Conservation (phyloP, 2,329 filamentous ascomycete genomes). For the Pseudocercospora fijiensis region DNA sequence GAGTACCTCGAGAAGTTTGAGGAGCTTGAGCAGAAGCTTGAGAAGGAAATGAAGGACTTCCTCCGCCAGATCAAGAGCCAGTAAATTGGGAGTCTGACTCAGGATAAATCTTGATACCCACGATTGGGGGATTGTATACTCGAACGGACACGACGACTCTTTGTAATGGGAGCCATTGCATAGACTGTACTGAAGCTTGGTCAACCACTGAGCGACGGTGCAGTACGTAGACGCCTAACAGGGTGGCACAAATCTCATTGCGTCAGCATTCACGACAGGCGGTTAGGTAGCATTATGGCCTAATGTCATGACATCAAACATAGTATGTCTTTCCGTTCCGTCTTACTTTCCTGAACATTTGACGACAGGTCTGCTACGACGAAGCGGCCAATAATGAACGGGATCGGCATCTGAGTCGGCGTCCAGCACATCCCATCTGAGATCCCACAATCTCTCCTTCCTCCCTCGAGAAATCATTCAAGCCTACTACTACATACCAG, state of each 20-base stretch:
- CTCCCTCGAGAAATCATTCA: too few species aligned
- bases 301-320: slow-evolving; percentile 10
- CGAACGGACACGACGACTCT: slow-evolving; percentile 1
- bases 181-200: slow-evolving; percentile 4
- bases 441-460: too few species aligned
- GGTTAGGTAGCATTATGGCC: slow-evolving; percentile 4
- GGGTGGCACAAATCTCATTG: slow-evolving; percentile 5
- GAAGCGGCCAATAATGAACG: neutral
- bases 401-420: neutral
- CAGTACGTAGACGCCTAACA: neutral
- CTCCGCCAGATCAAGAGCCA: slow-evolving; percentile 40
- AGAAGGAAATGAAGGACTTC: slow-evolving; percentile 50
- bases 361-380: neutral
- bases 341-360: neutral
- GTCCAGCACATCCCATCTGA: too few species aligned
- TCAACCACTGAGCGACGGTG: neutral
- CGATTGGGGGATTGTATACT: slow-evolving; percentile 4
- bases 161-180: slow-evolving; percentile 1
- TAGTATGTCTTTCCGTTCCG: neutral
- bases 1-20: slow-evolving; percentile 49
- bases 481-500: too few species aligned
- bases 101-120: slow-evolving; percentile 4
- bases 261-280: slow-evolving; percentile 2
- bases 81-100: slow-evolving; percentile 14
- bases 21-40: slow-evolving; percentile 31